These are phyloP conservation scores for Suillus spraguei DNA, from an alignment of 768 basidiomycete species.

Conservation along the genomic window DNA sequence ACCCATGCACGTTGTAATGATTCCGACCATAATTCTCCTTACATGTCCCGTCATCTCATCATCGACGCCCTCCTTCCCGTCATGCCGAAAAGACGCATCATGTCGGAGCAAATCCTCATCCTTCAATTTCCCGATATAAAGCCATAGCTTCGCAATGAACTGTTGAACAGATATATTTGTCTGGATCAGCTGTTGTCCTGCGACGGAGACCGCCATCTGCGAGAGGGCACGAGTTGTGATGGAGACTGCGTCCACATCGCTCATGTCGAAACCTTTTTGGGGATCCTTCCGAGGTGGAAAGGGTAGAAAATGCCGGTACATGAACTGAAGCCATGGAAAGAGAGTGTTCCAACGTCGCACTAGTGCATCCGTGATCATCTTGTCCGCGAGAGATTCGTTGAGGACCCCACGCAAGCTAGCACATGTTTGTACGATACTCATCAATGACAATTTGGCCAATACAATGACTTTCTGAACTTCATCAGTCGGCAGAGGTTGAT, in stretches of 20 bases:
- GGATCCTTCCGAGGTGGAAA: neutral
- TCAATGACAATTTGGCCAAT: constrained; percentile 7
- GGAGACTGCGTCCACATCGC: neutral
- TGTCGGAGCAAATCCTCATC: neutral
- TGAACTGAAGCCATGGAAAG: constrained; percentile 9
- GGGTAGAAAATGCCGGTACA: constrained; percentile 9
- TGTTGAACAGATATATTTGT: neutral
- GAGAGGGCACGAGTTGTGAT: neutral
- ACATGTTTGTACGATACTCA: neutral
- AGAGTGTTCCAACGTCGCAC: constrained; percentile 1
- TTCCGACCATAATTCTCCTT: neutral
- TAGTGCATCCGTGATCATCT: constrained; percentile 3
- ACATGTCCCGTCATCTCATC: neutral
- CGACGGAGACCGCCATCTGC: neutral
- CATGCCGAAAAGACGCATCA: neutral
- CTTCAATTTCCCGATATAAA: constrained; percentile 4
- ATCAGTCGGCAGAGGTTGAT: constrained; percentile 6
- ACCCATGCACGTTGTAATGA: neutral
- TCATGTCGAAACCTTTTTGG: neutral
- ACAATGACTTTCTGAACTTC: neutral
- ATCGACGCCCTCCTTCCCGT: neutral
- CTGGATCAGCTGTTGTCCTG: neutral
- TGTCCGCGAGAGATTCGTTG: neutral
- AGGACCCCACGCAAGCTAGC: neutral
- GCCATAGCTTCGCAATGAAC: neutral